Evolutionary conservation across 495 filamentous ascomycete genomes (phyloP), one percentile per base, ranked within the genome.

Genomic region (Aspergillus funiculosus): DNA sequence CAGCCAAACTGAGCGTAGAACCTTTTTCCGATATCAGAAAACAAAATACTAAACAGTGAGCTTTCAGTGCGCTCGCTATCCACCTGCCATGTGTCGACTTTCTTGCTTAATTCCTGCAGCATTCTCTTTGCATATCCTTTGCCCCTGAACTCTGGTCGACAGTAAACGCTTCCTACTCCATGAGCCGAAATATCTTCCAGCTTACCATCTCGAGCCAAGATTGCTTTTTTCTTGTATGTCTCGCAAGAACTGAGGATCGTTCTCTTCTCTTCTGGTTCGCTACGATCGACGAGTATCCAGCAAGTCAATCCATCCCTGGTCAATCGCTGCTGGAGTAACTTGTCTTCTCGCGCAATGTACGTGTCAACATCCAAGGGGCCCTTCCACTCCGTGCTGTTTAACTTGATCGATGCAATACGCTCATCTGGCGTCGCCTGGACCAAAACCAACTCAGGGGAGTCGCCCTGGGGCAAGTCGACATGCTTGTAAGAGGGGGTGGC

Each of bases 11-110:
- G 75, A 6, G 87, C 77, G 62, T 96, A 98, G 63, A 94, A 96
- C n/a, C 64, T 63, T 71, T 94, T 95, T 3, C 92, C 92, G 55
- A 98, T 95, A 62, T 98, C 92, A 7, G 90, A 96, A 65, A 83
- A 98, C 24, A 98, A 64, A 18, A 91, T 78, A 6, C 83, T 83
- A 58, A 86, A 89, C 14, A 79, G 46, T 10, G 64, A 62, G 17
- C 61, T 61, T 40, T 62, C 55, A 13, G 64, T 59, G 1, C 32
- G 29, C 35, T 71, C 61, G 25, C 62, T 57, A 5, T 70, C 72
- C 26, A 63, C 67, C 45, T 78, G 68, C 73, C 73, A 78, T 10
- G 54, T 73, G 56, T 76, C 65, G 34, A 82, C 61, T 52, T 63
- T 73, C 51, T 51, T 66, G 41, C 67, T 70, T 40, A 81, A 50